Evolutionary conservation across 768 basidiomycete species (phyloP).

Genomic region (Tricholoma bakamatsutake): DNA sequence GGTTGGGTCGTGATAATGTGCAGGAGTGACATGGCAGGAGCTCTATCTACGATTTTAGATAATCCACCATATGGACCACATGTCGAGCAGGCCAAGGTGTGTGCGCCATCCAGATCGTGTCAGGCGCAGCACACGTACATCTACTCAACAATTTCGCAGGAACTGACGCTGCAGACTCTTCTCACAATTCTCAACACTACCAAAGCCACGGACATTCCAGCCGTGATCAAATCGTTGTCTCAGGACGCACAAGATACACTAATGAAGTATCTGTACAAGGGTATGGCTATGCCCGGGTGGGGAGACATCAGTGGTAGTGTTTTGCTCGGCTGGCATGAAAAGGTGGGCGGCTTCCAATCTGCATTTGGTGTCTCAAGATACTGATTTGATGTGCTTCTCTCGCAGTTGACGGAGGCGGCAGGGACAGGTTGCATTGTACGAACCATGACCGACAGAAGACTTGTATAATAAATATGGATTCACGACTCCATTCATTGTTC

Average conservation of each 20-base stretch:
- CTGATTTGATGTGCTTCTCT: conserved; percentile 1
- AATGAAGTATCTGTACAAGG: conserved; percentile 99
- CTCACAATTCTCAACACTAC: conserved; percentile 92
- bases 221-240: conserved; percentile 65
- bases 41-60: conserved; percentile 65
- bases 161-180: conserved; percentile 71
- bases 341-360: conserved; percentile 52
- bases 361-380: background rate
- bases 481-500: background rate
- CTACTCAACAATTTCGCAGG: conserved; percentile 35
- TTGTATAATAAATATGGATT: conserved; percentile 22
- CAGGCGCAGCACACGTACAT: background rate
- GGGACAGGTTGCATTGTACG: conserved; percentile 95
- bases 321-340: conserved; percentile 91
- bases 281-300: conserved; percentile 70
- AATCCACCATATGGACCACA: conserved; percentile 85
- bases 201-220: conserved; percentile 79
- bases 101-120: conserved; percentile 2
- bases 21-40: conserved; percentile 75
- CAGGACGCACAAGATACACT: conserved; percentile 80
- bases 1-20: background rate
- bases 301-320: conserved; percentile 57
- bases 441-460: conserved; percentile 56
- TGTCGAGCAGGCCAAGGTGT: conserved; percentile 87
- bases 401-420: conserved; percentile 85